Conservation (phyloP, 148 eudicot species). For the Camellia japonica region DNA sequence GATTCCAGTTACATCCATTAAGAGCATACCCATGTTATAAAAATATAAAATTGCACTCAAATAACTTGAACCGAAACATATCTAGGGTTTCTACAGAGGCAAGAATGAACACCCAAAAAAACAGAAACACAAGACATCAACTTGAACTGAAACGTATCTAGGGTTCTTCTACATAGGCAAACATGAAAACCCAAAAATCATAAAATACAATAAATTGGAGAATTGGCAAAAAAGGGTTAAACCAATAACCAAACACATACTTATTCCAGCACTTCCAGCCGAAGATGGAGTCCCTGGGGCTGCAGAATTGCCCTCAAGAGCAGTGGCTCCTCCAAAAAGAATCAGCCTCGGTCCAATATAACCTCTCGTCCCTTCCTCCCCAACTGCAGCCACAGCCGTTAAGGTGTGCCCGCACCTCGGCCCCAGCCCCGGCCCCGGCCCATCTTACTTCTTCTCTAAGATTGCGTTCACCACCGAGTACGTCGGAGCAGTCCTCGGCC, state of each 20-base stretch:
- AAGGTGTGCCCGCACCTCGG: conserved; percentile 94
- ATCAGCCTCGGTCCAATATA: conserved; percentile 84
- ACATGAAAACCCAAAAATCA: background rate
- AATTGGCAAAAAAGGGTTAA: background rate
- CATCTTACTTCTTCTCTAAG: conserved; percentile 75
- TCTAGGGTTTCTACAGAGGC: too few species aligned
- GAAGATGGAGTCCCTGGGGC: conserved; percentile 74
- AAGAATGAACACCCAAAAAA: too few species aligned
- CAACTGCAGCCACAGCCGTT: conserved; percentile 86
- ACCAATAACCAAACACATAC: conserved; percentile 39
- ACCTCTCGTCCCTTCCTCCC: conserved; percentile 79
- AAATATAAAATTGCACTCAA: too few species aligned
- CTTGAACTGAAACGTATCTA: background rate
- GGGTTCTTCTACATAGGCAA: conserved; percentile 3
- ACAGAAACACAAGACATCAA: too few species aligned
- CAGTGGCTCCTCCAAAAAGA: conserved; percentile 91
- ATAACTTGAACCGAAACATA: too few species aligned
- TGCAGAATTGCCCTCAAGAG: conserved; percentile 40
- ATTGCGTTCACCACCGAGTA: conserved; percentile 81
- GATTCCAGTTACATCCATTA: background rate
- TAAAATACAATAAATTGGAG: background rate
- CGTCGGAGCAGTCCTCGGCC: conserved; percentile 83
- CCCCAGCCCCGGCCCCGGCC: conserved; percentile 50
- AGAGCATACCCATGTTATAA: too few species aligned
- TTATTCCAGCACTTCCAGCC: conserved; percentile 93